Evolutionary conservation across 176 grass and related monocot species (phyloP), one percentile per base, ranked within the genome.

Genomic region (Zea luxurians): DNA sequence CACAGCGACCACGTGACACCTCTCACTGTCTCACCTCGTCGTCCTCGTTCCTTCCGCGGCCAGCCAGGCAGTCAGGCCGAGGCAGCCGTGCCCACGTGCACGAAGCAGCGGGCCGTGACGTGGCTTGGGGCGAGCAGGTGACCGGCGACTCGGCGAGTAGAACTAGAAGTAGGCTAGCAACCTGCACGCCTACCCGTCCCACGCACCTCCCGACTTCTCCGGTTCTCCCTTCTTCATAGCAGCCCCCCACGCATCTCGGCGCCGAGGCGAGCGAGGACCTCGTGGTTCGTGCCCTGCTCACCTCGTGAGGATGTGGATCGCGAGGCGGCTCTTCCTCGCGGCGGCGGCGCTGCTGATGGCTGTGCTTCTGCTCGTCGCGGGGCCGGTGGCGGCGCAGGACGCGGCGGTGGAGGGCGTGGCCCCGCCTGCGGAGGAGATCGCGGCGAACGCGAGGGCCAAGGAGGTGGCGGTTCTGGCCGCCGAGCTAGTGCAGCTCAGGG

Each of bases 401-500:
- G 76, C 63, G 69, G 76, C 45, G 76, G 76, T 27, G 55, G 76
- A 18, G 76, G 77, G 66, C 40, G 70, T 65, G 71, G 71, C 7
- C 0, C 47, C 81, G 48, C 48, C 40, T 11, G 37, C 76, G 55
- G 82, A 41, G 34, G 86, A 84, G 57, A 20, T 64, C 66, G 77
- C 57, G 47, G 78, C 82, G 59, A 59, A 17, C 57, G 82, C 82
- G 64, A 64, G 40, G 76, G 81, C 69, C 20, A 18, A 88, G 71
- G 86, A 88, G 77, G 86, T 61, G 65, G 87, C 48, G 65, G 78
- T 27, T 71, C 73, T 89, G 18, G 66, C 42, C 47, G 78, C 66
- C 66, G 77, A 85, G 73, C 49, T 85, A 42, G 78, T 13, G 18
- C 82, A 85, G 87, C 82, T 89, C 72, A 50, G 72, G 87, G 78